Evolutionary conservation across 2,329 filamentous ascomycete species (phyloP).

Genomic region (Alternaria postmessia): DNA sequence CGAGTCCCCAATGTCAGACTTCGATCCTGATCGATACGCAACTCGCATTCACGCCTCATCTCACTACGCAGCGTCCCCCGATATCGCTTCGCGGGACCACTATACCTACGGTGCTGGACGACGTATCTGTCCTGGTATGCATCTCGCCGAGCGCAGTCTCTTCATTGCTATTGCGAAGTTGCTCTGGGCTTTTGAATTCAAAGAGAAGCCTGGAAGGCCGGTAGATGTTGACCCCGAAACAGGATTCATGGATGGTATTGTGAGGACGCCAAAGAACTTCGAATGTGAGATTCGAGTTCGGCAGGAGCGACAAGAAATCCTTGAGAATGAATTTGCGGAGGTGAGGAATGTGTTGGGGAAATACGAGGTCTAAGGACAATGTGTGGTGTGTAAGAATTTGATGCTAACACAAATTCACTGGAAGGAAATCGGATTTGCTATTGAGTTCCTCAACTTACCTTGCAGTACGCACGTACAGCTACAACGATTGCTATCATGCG

Average conservation of each 20-base stretch:
- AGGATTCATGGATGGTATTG: constrained; percentile 4
- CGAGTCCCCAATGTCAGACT: constrained; percentile 15
- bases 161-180: constrained; percentile 47
- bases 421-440: neutral
- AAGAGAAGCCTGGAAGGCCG: constrained; percentile 2
- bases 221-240: constrained; percentile 6
- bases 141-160: constrained; percentile 62
- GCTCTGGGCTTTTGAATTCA: constrained; percentile 61
- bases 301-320: neutral
- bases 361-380: neutral
- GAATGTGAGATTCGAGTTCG: constrained; percentile 6
- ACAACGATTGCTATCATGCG: neutral
- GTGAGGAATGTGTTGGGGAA: neutral
- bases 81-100: constrained; percentile 53
- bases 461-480: neutral
- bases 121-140: constrained; percentile 60
- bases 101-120: constrained; percentile 61
- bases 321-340: neutral
- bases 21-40: constrained; percentile 50
- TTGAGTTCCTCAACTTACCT: neutral
- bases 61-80: constrained; percentile 46
- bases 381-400: neutral
- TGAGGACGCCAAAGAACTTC: constrained; percentile 1
- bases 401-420: neutral
- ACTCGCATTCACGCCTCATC: constrained; percentile 44